A percentile compares a stretch with the other conserved stretches of the same genome.
Evolutionary conservation across 495 filamentous ascomycete species (phyloP).

Genomic region (Penicillium parvum): DNA sequence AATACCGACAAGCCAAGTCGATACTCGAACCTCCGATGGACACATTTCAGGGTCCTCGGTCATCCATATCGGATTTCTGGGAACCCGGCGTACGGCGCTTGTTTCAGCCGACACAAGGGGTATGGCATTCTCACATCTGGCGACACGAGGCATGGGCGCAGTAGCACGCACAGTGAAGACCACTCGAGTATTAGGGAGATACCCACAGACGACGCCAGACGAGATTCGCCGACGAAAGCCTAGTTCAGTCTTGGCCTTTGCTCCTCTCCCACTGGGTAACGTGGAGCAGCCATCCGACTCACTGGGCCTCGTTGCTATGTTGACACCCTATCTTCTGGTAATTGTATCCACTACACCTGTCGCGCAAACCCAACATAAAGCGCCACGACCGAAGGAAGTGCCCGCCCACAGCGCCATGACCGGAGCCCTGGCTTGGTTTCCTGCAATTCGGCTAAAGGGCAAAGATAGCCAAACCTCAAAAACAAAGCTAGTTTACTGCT

Average conservation of each 20-base stretch:
- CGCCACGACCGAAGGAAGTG: conserved; percentile 82
- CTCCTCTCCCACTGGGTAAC: conserved; percentile 86
- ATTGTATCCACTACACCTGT: conserved; percentile 95
- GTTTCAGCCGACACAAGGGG: conserved; percentile 94
- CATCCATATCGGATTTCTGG: conserved; percentile 91
- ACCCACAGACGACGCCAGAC: conserved; percentile 59
- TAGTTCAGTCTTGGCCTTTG: conserved; percentile 91
- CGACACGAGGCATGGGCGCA: conserved; percentile 82
- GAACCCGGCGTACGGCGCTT: conserved; percentile 90
- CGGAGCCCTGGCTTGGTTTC: conserved; percentile 95
- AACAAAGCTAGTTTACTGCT: conserved; percentile 90
- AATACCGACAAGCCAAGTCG: conserved; percentile 59
- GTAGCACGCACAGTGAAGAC: conserved; percentile 84
- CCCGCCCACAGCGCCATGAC: conserved; percentile 85
- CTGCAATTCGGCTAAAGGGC: conserved; percentile 84
- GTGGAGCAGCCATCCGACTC: conserved; percentile 81
- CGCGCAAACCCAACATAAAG: conserved; percentile 93
- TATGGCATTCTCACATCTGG: conserved; percentile 97
- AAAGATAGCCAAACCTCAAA: conserved; percentile 49
- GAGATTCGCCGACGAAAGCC: conserved; percentile 72
- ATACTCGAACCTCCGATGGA: conserved; percentile 67
- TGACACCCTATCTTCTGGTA: conserved; percentile 92
- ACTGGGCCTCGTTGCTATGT: conserved; percentile 88
- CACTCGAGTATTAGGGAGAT: conserved; percentile 84
- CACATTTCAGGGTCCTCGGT: conserved; percentile 73